phyloP scores from a whole-genome alignment of 1,284 basidiomycete genomes.

The Chalciporus sp. region DNA sequence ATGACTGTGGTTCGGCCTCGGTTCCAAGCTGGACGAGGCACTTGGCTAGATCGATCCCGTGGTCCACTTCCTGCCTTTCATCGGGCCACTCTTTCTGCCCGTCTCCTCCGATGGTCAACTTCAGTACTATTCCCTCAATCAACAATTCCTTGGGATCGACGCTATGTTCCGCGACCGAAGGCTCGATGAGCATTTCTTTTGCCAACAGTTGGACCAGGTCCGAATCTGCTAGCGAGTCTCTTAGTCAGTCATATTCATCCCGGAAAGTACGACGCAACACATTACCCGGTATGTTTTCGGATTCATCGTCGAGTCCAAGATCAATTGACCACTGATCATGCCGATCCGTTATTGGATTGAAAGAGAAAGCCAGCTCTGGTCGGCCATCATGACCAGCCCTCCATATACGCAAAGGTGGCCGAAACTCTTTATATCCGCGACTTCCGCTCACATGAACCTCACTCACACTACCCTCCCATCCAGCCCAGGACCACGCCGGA shows the following conservation, averaged over 20 bases:
- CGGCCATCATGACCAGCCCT: not conserved
- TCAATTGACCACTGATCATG: not conserved
- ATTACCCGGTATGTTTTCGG: no score
- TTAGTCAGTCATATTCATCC: no score
- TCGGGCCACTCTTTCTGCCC: no score
- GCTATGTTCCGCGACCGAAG: not conserved
- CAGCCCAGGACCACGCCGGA: constrained; percentile 2
- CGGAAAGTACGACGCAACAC: no score
- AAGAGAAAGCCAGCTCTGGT: not conserved
- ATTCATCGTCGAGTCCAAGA: not conserved
- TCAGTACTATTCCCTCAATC: not conserved
- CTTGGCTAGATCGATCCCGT: not conserved
- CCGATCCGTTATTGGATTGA: not conserved
- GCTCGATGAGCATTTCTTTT: not conserved
- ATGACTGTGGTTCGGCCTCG: not conserved
- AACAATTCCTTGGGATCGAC: not conserved
- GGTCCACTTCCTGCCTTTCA: no score
- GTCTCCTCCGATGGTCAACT: no score
- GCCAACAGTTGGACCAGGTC: not conserved
- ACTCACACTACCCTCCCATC: not conserved
- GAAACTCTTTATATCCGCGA: not conserved
- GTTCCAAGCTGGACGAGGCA: not conserved
- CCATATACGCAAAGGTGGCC: not conserved
- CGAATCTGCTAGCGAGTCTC: not conserved
- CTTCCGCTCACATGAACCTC: not conserved